Evolutionary conservation across 192 early-diverging fungal genomes (phyloP), one percentile per base, ranked within the genome.

Genomic region (Coemansia erecta): DNA sequence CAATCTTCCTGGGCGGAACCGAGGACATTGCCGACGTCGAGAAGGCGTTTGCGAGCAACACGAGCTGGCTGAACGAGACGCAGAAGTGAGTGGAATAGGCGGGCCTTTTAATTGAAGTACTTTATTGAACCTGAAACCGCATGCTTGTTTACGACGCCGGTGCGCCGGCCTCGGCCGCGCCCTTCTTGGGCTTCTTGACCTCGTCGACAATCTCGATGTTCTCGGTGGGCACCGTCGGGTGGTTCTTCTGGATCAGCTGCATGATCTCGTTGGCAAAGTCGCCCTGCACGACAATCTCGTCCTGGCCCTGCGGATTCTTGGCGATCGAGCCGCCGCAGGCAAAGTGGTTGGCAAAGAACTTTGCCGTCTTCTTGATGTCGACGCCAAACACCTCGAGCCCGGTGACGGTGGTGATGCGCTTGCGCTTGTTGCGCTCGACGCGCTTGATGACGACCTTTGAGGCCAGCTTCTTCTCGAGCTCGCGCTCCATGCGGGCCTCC

Each of bases 221-320:
- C 21, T 90, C 88, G 46, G 82, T 80, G 15, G 90, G 89, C 5
- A 92, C 75, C 26, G 85, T 51, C 14, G 86, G 80, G 84, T 86
- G 94, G 31, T 85, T 87, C 72, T 86, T 83, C 42, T 85, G 56
- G 65, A 98, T 92, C 28, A 95, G 72, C 10, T 92, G 91, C 53
- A 82, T 81, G 44, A 99, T 85, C 64, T 98, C 95, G 50, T 98
- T 85, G 19, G 87, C 84, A 50, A 95, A 86, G 66, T 99, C 97
- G 60, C 97, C 97, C 68, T 98, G 95, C 8, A 99, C 90, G 22
- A 97, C 89, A 75, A 99, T 95, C 71, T 99, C 97, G 49, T 98
- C 95, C 48, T 67, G 77, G 63, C 94, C 94, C 72, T 91, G 87
- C 58, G 90, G 87, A 69, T 90, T 97, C 83, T 98, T 98, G 46